Conservation (phyloP, 768 basidiomycete species). For the Leucocoprinus sp. region DNA sequence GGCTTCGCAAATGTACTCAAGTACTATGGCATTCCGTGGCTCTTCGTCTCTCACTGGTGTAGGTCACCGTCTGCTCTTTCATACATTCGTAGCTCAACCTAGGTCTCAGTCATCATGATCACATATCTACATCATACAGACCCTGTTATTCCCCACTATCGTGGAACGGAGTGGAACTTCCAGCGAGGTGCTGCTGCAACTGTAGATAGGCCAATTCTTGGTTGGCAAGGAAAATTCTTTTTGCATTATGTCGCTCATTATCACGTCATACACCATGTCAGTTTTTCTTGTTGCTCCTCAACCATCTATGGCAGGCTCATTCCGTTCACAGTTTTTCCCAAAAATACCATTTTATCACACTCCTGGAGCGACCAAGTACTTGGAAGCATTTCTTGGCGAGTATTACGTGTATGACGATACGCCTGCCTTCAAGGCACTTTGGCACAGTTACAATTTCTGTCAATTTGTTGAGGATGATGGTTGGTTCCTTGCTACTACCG, state of each 20-base stretch:
- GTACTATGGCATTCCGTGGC: slow-evolving; percentile 47
- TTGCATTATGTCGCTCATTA: slow-evolving; percentile 59
- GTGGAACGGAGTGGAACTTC: slow-evolving; percentile 49
- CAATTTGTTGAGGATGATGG: slow-evolving; percentile 53
- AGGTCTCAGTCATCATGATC: slow-evolving; percentile 37
- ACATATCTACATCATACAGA: slow-evolving; percentile 65
- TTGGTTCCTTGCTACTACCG: slow-evolving; percentile 12
- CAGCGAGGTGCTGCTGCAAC: slow-evolving; percentile 56
- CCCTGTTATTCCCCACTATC: slow-evolving; percentile 47
- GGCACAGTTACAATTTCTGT: slow-evolving; percentile 48
- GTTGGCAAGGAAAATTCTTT: slow-evolving; percentile 61
- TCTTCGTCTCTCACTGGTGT: slow-evolving; percentile 50
- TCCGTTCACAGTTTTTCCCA: slow-evolving; percentile 42
- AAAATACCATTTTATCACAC: slow-evolving; percentile 55
- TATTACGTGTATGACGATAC: slow-evolving; percentile 37
- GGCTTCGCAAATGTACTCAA: slow-evolving; percentile 35
- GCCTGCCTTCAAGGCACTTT: slow-evolving; percentile 39
- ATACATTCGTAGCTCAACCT: neutral
- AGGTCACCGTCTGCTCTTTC: slow-evolving; percentile 14
- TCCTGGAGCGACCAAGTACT: slow-evolving; percentile 38
- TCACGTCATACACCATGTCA: slow-evolving; percentile 55
- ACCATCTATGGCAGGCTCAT: slow-evolving; percentile 1
- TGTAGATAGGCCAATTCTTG: slow-evolving; percentile 48
- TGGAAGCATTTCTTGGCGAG: slow-evolving; percentile 41
- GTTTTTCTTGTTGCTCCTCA: slow-evolving; percentile 13